These are phyloP conservation scores for Stachybotrys echinatus DNA, from an alignment of 2,329 filamentous ascomycete genomes.

Conservation along the genomic window DNA sequence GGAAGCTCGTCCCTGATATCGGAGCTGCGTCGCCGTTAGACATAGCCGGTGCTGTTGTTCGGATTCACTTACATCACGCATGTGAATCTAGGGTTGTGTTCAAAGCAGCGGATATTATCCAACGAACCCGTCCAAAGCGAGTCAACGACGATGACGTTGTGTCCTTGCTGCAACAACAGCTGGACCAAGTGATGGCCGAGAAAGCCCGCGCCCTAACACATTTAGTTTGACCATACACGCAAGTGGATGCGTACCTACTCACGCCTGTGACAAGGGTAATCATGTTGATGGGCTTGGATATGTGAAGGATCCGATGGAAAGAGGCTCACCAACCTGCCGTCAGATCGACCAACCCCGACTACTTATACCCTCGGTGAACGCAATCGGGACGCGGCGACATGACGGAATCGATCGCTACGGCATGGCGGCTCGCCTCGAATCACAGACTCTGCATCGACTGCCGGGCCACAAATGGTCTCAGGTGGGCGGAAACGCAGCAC, in stretches of 20 bases:
- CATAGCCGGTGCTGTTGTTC: not conserved
- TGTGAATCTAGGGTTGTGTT: constrained; percentile 2
- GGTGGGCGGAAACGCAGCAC: not conserved
- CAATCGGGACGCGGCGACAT: no score
- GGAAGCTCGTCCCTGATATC: constrained; percentile 6
- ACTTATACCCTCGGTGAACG: no score
- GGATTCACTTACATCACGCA: constrained; percentile 3
- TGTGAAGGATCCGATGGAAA: no score
- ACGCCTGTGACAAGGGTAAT: not conserved
- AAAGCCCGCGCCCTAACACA: constrained; percentile 7
- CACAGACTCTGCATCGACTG: no score
- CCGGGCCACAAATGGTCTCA: no score
- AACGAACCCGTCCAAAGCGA: constrained; percentile 8
- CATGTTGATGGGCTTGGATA: not conserved
- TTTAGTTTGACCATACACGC: not conserved
- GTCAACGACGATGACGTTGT: constrained; percentile 7
- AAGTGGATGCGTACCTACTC: not conserved
- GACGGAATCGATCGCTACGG: no score
- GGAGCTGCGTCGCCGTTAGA: constrained; percentile 2
- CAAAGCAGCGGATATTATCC: constrained; percentile 4
- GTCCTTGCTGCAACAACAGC: constrained; percentile 3
- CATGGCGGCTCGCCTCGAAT: no score
- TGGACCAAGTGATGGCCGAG: constrained; percentile 8
- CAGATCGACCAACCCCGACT: no score
- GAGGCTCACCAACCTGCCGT: no score